Evolutionary conservation across 768 basidiomycete genomes (phyloP).

Genomic region (Lentinula raphanica): DNA sequence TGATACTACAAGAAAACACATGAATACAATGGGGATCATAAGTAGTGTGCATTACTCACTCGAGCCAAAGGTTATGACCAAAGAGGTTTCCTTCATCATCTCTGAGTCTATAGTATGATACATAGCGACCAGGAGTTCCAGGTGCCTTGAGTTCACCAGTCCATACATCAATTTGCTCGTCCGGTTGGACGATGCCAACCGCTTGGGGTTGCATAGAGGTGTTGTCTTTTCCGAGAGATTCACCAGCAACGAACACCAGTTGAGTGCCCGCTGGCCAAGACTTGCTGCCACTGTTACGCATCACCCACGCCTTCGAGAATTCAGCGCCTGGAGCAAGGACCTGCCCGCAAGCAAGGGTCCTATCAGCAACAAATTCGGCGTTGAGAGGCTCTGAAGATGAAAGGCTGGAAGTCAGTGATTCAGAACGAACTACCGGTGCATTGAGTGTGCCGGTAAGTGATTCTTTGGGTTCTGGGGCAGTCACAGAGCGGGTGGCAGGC

Average conservation of each 20-base stretch:
- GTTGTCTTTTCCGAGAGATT: constrained; percentile 40
- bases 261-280: constrained; percentile 70
- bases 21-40: background rate
- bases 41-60: constrained; percentile 62
- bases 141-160: constrained; percentile 82
- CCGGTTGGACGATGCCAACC: constrained; percentile 54
- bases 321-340: constrained; percentile 77
- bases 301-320: constrained; percentile 80
- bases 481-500: background rate
- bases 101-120: constrained; percentile 71
- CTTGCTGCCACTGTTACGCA: constrained; percentile 56
- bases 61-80: constrained; percentile 74
- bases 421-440: background rate
- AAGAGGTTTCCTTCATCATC: constrained; percentile 57
- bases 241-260: constrained; percentile 66
- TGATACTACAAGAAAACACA: constrained; percentile 41
- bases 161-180: constrained; percentile 58
- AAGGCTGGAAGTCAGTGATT: background rate
- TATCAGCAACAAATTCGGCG: constrained; percentile 58
- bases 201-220: constrained; percentile 27
- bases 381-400: constrained; percentile 24
- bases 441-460: background rate
- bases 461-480: constrained; percentile 4
- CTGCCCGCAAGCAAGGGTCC: constrained; percentile 72
- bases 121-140: constrained; percentile 64